A percentile compares a stretch with the other conserved stretches of the same genome.
Evolutionary conservation across 2,329 filamentous ascomycete genomes (phyloP).

Genomic region (Sphaerostilbella broomeana): DNA sequence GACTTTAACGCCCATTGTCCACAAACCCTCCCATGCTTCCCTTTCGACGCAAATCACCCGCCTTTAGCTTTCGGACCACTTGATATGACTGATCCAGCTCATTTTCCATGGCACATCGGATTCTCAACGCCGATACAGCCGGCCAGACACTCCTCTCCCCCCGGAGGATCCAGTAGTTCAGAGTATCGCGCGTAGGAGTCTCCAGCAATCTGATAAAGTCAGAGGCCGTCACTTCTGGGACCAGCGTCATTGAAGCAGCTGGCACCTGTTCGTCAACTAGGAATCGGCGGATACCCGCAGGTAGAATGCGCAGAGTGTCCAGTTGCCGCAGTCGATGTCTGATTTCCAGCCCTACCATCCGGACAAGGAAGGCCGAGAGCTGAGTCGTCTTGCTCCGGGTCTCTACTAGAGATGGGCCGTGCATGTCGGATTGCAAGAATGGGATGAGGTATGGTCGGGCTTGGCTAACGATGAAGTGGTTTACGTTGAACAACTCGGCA

Average conservation of each 20-base stretch:
- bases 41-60: conserved; percentile 43
- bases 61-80: conserved; percentile 59
- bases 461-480: conserved; percentile 92
- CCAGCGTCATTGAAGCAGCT: conserved; percentile 70
- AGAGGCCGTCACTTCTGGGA: conserved; percentile 65
- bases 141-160: conserved; percentile 91
- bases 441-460: conserved; percentile 84
- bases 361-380: conserved; percentile 52
- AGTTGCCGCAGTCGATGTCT: conserved; percentile 76
- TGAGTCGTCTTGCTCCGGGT: conserved; percentile 53
- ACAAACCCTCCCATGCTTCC: conserved; percentile 30
- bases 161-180: conserved; percentile 78
- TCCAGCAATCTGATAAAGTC: conserved; percentile 80
- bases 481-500: conserved; percentile 81
- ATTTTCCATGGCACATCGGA: conserved; percentile 78
- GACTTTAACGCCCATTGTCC: conserved; percentile 15
- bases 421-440: conserved; percentile 74
- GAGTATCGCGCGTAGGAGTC: conserved; percentile 65
- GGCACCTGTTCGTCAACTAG: conserved; percentile 78
- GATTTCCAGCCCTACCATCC: conserved; percentile 68
- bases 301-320: conserved; percentile 68
- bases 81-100: conserved; percentile 84
- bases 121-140: conserved; percentile 71
- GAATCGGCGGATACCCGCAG: conserved; percentile 63
- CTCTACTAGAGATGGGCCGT: conserved; percentile 60